phyloP scores from a whole-genome alignment of 2,329 filamentous ascomycete genomes.

The Chaetomiaceae sp. region DNA sequence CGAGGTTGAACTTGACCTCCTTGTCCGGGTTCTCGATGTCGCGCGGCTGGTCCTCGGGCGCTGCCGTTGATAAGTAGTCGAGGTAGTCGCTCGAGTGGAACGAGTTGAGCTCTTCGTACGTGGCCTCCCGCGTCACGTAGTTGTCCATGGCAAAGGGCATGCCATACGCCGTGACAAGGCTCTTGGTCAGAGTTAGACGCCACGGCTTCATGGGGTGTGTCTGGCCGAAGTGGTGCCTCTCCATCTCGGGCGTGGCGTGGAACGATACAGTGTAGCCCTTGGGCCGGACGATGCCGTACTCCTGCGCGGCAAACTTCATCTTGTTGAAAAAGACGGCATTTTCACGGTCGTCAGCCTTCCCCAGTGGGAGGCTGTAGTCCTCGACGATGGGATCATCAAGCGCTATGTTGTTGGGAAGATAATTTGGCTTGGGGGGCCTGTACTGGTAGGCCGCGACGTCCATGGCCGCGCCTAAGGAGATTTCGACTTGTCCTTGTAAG shows the following conservation, averaged over 20 bases:
- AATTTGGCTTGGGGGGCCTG: constrained; percentile 55
- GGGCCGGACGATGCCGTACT: constrained; percentile 70
- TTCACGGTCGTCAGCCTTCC: constrained; percentile 47
- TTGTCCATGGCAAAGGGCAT: constrained; percentile 97
- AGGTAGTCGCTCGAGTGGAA: constrained; percentile 91
- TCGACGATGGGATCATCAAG: constrained; percentile 48
- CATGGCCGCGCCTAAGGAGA: constrained; percentile 26
- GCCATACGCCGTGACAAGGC: constrained; percentile 88
- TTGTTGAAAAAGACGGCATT: constrained; percentile 54
- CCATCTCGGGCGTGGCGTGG: constrained; percentile 91
- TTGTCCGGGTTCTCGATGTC: constrained; percentile 62
- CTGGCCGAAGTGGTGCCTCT: constrained; percentile 94
- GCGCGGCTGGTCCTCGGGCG: constrained; percentile 57
- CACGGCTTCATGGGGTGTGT: constrained; percentile 99
- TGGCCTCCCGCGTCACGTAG: constrained; percentile 78
- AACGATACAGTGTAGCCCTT: constrained; percentile 90
- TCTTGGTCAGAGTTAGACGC: constrained; percentile 92
- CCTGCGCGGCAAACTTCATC: constrained; percentile 51
- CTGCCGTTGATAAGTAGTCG: constrained; percentile 73
- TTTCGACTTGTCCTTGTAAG: too few relatives aligned
- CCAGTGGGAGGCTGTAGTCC: constrained; percentile 48
- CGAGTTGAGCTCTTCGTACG: constrained; percentile 76
- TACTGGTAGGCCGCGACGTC: constrained; percentile 47
- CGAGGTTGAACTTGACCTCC: constrained; percentile 75
- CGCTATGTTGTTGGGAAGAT: constrained; percentile 51